These are phyloP conservation scores for Pisolithus marmoratus DNA, from an alignment of 768 basidiomycete genomes.

Conservation along the genomic window DNA sequence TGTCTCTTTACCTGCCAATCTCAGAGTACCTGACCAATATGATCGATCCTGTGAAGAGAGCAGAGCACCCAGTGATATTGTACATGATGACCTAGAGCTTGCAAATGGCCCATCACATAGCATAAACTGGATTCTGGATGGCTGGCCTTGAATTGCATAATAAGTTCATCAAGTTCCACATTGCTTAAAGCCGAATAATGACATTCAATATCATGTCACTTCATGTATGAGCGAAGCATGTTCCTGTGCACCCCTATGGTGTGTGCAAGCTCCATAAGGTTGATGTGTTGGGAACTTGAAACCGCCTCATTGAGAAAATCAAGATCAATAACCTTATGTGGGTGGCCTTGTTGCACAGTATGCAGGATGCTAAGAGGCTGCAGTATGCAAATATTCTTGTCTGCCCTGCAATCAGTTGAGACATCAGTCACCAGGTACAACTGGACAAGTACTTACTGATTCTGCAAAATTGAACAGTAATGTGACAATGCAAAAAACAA, in stretches of 20 bases:
- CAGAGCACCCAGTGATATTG: constrained; percentile 18
- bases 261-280: background rate
- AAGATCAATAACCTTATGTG: constrained; percentile 4
- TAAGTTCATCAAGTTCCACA: no score
- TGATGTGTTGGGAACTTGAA: no score
- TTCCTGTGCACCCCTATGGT: constrained; percentile 6
- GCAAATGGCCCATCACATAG: constrained; percentile 27
- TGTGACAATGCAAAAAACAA: background rate
- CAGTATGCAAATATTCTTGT: background rate
- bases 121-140: constrained; percentile 22
- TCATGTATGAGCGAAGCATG: constrained; percentile 5
- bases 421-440: background rate
- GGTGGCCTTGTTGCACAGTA: constrained; percentile 1
- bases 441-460: background rate
- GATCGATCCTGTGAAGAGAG: constrained; percentile 15
- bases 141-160: no score
- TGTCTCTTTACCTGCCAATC: background rate
- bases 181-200: no score
- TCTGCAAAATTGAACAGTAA: background rate
- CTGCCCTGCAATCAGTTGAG: background rate
- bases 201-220: constrained; percentile 6
- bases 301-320: background rate
- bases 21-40: constrained; percentile 2
- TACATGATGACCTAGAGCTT: constrained; percentile 18
- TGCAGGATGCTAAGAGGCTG: background rate